phyloP scores from a whole-genome alignment of 1,284 basidiomycete genomes.

The Boletus smithii region DNA sequence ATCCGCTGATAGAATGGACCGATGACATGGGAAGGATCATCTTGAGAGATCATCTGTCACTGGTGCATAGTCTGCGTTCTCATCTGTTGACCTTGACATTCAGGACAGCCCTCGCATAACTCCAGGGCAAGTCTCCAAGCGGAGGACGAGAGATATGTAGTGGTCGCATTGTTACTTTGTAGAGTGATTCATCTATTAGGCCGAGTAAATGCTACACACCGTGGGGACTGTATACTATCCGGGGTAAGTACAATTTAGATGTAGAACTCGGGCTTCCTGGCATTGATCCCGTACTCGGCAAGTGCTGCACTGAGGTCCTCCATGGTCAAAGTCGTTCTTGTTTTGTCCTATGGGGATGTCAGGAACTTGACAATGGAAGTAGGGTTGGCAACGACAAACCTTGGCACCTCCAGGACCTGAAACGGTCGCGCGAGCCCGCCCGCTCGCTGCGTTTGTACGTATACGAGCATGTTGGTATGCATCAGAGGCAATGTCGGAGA shows the following conservation, averaged over 20 bases:
- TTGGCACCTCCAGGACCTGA: constrained; percentile 58
- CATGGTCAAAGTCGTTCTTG: constrained; percentile 96
- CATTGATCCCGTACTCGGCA: constrained; percentile 91
- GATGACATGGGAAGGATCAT: neutral
- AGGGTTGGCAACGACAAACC: constrained; percentile 38
- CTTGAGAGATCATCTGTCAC: too few relatives aligned
- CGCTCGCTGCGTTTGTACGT: constrained; percentile 74
- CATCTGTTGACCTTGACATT: too few relatives aligned
- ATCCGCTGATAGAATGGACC: neutral
- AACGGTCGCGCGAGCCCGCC: constrained; percentile 55
- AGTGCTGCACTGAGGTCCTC: constrained; percentile 93
- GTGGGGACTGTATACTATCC: neutral
- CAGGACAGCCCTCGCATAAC: too few relatives aligned
- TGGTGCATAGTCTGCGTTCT: too few relatives aligned
- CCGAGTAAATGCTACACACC: neutral
- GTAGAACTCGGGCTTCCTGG: constrained; percentile 90
- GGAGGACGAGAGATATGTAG: too few relatives aligned
- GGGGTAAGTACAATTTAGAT: constrained; percentile 42
- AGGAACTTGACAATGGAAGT: neutral
- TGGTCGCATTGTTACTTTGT: neutral
- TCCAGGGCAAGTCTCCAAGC: too few relatives aligned
- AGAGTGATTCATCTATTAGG: neutral
- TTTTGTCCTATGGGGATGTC: constrained; percentile 66
- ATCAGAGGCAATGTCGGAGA: constrained; percentile 95
- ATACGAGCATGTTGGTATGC: constrained; percentile 98